A percentile compares a stretch with the other conserved stretches of the same genome.
Conservation (phyloP, 176 grass and related monocot species). For the Urochloa ruziziensis region DNA sequence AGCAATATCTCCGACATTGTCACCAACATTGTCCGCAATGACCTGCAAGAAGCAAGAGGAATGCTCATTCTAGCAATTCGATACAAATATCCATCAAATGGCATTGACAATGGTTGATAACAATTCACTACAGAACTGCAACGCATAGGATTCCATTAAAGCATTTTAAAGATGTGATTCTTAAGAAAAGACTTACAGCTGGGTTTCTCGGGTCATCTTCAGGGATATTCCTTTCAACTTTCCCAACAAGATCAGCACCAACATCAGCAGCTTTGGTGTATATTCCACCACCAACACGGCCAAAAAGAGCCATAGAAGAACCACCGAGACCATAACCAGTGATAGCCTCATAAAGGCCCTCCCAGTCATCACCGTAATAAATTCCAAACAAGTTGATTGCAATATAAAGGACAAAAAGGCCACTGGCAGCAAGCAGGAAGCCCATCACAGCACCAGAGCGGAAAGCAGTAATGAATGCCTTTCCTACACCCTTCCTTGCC, state of each 20-base stretch:
- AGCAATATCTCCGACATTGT: constrained; percentile 96
- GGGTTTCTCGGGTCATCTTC: constrained; percentile 97
- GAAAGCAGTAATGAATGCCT: constrained; percentile 86
- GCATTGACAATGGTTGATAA: background rate
- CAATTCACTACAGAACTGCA: background rate
- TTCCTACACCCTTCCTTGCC: constrained; percentile 89
- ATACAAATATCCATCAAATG: background rate
- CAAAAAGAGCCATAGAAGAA: constrained; percentile 95
- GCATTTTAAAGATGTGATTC: background rate
- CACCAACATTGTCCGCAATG: constrained; percentile 96
- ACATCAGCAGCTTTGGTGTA: constrained; percentile 98
- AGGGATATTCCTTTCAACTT: constrained; percentile 90
- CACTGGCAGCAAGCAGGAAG: constrained; percentile 94
- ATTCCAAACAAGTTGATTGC: constrained; percentile 81
- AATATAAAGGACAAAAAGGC: constrained; percentile 84
- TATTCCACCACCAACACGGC: constrained; percentile 91
- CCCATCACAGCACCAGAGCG: constrained; percentile 98
- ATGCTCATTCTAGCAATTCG: constrained; percentile 14
- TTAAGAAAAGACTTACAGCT: constrained; percentile 59
- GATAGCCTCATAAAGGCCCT: constrained; percentile 88
- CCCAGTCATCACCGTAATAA: constrained; percentile 97
- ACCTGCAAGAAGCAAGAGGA: constrained; percentile 51
- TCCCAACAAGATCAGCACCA: constrained; percentile 91
- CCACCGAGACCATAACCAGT: constrained; percentile 95
- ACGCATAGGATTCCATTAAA: background rate